Evolutionary conservation across 73 alveolate species (phyloP).

Genomic region (Paramecium caudatum): DNA sequence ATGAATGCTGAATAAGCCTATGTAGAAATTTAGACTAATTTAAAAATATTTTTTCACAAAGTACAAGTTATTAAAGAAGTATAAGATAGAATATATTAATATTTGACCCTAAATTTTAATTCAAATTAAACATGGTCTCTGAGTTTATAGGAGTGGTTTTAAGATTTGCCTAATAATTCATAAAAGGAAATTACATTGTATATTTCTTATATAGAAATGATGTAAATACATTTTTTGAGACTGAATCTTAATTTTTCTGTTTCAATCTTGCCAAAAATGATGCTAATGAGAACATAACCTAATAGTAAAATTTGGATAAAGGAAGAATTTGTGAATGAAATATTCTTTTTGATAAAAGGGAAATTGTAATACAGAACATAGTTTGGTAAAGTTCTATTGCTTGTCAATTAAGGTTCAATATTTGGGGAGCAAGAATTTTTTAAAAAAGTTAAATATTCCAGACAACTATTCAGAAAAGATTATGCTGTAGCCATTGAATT

Average conservation of each 20-base stretch:
- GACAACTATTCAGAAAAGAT: slow-evolving; percentile 7
- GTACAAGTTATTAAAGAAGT: slow-evolving; percentile 22
- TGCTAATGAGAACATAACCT: background rate
- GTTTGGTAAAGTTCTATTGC: background rate
- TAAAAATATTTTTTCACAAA: background rate
- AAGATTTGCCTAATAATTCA: background rate
- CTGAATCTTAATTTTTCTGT: slow-evolving; percentile 46
- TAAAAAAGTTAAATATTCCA: background rate
- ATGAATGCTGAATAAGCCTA: background rate
- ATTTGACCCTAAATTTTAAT: background rate
- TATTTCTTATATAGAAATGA: slow-evolving; percentile 18
- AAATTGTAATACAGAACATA: slow-evolving; percentile 31
- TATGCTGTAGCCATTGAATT: slow-evolving; percentile 43
- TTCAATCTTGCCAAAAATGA: background rate
- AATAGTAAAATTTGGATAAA: slow-evolving; percentile 37
- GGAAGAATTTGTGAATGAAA: slow-evolving; percentile 33
- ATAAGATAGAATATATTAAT: background rate
- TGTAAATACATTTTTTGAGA: slow-evolving; percentile 35
- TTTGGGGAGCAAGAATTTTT: slow-evolving; percentile 47
- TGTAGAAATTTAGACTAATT: background rate
- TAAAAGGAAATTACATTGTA: background rate
- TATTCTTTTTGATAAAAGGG: slow-evolving; percentile 22
- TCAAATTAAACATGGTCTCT: background rate
- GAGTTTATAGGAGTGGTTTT: slow-evolving; percentile 14
- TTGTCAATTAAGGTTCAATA: background rate